These are phyloP conservation scores for Linnemannia hyalina DNA, from an alignment of 192 early-diverging fungal genomes.

Conservation along the genomic window DNA sequence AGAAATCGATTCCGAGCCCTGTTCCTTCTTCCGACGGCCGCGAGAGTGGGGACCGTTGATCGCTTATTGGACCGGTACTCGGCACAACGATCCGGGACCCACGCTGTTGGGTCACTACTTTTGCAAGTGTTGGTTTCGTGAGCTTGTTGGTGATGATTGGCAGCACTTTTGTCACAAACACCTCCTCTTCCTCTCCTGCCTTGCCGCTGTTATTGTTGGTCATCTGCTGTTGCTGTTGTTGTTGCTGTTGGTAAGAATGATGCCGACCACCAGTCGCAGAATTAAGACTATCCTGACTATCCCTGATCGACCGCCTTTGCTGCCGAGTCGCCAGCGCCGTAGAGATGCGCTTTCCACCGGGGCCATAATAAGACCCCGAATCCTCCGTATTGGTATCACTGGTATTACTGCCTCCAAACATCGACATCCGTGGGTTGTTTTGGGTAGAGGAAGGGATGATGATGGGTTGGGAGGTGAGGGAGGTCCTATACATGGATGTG, in stretches of 20 bases:
- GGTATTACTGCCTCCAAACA: constrained; percentile 27
- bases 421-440: constrained; percentile 17
- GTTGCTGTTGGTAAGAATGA: neutral
- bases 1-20: constrained; percentile 38
- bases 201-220: neutral
- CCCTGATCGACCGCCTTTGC: constrained; percentile 39
- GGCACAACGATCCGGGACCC: constrained; percentile 28
- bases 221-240: neutral
- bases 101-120: constrained; percentile 29
- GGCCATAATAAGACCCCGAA: constrained; percentile 24
- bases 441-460: neutral
- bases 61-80: neutral
- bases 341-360: constrained; percentile 25
- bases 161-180: constrained; percentile 36
- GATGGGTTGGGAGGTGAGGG: constrained; percentile 8
- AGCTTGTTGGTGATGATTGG: constrained; percentile 44
- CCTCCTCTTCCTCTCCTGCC: neutral
- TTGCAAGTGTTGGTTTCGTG: constrained; percentile 39
- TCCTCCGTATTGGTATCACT: constrained; percentile 43
- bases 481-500: constrained; percentile 29
- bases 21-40: neutral
- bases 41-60: neutral
- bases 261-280: neutral
- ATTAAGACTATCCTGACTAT: constrained; percentile 38
- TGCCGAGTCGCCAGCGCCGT: constrained; percentile 36